Percentiles rank a stretch among this genome's conserved stretches.
phyloP scores from a whole-genome alignment of 2,329 filamentous ascomycete genomes.

The Monosporascus sp. region DNA sequence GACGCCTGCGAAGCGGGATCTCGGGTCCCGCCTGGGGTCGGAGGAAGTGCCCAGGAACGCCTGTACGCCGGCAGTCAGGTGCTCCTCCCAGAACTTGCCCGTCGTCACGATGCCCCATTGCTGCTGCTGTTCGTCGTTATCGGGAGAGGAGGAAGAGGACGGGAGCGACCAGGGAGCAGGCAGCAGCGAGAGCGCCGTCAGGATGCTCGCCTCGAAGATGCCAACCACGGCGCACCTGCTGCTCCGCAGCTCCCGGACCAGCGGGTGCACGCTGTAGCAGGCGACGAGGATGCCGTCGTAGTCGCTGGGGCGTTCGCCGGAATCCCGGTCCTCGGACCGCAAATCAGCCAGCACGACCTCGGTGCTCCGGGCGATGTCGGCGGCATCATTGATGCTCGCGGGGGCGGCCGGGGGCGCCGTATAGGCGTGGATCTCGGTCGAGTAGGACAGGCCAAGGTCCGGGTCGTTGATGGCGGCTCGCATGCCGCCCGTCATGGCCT shows the following conservation, averaged over 20 bases:
- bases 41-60: slow-evolving; percentile 52
- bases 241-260: slow-evolving; percentile 55
- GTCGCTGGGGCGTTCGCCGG: slow-evolving; percentile 11
- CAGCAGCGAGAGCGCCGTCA: slow-evolving; percentile 53
- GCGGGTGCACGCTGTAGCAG: slow-evolving; percentile 80
- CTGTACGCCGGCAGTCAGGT: slow-evolving; percentile 61
- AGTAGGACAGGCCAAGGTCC: slow-evolving; percentile 30
- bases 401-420: slow-evolving; percentile 60
- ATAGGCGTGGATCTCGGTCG: slow-evolving; percentile 52
- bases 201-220: slow-evolving; percentile 82
- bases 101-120: slow-evolving; percentile 87
- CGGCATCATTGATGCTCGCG: slow-evolving; percentile 70
- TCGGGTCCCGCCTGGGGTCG: slow-evolving; percentile 22
- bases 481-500: slow-evolving; percentile 65
- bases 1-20: slow-evolving; percentile 66
- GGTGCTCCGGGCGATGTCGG: slow-evolving; percentile 61
- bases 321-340: slow-evolving; percentile 27
- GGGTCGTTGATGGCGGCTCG: slow-evolving; percentile 41
- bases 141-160: slow-evolving; percentile 2
- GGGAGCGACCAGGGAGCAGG: slow-evolving; percentile 15
- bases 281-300: slow-evolving; percentile 80
- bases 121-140: slow-evolving; percentile 21
- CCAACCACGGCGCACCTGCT: slow-evolving; percentile 56
- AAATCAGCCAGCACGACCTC: slow-evolving; percentile 55
- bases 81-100: slow-evolving; percentile 73